Base-by-base conservation (phyloP, 768 basidiomycete genomes). In the Dictyophora rubrovolvata region DNA sequence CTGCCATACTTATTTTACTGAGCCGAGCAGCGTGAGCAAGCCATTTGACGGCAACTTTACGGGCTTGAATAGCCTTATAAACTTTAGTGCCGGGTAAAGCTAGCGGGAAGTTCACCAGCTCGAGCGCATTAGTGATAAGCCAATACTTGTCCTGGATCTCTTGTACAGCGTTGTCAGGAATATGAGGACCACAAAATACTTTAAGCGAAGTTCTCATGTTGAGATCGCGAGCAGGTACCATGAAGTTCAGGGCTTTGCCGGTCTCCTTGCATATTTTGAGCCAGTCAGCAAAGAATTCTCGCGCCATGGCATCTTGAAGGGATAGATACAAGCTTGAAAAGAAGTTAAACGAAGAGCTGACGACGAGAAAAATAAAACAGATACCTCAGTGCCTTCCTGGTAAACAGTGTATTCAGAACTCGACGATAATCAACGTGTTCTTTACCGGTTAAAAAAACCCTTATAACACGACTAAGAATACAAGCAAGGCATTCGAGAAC, bases 391-490 rank as follows among this genome's bases (percentile, higher is more conserved):
- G 94, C 92, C 70, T 91, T 89, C 68, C 89, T 89, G 28, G 96
- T 98, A 76, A 98, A 98, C 42, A 99, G 81, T 34, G 79, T 75
- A 70, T 97, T 97, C 51, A 99, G 74, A 48, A 87, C 85, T 62
- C 87, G 87, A 61, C 96, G 89, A 71, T 96, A 99, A 21, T 95
- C 91, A 59, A 93, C 85, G 68, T 99, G 95, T 3, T 74, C 79
- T 73, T 93, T 97, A 21, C 95, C 95, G 55, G 83, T 95, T 47
- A 98, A 77, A 76, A 99, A 99, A n/a, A 99, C 95, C 93, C 91
- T 93, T 35, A 28, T 50, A 55, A 60, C 35, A 63, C 20, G 48
- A 55, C 23, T 42, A 11, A n/a, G 49, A 60, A 36, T 46, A 22
- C 5, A 33, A 46, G 28, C 34, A 49, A 60, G 36, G 36, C 11